Conservation (phyloP, 2,329 filamentous ascomycete genomes). For the Scedosporium dehoogii region DNA sequence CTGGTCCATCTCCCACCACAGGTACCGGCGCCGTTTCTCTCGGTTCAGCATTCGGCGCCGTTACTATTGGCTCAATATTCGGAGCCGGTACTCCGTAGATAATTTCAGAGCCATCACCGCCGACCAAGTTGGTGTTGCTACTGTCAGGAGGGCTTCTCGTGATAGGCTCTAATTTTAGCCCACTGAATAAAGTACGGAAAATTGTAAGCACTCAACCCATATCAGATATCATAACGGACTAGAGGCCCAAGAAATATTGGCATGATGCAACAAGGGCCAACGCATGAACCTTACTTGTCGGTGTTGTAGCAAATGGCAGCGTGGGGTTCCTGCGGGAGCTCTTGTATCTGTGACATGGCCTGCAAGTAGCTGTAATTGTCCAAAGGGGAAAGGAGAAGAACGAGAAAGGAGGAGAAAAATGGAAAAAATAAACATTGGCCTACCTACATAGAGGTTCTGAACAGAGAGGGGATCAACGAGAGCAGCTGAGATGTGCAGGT, state of each 20-base stretch:
- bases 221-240: background rate
- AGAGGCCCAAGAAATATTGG: background rate
- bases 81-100: background rate
- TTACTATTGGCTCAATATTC: background rate
- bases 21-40: background rate
- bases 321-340: background rate
- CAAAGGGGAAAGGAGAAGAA: background rate
- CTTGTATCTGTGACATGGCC: slow-evolving; percentile 2
- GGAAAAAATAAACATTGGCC: too few relatives aligned
- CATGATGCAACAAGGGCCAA: background rate
- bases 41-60: background rate
- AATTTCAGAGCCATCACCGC: background rate
- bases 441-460: too few relatives aligned
- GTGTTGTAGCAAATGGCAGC: background rate
- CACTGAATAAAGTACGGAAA: background rate
- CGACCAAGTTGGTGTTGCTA: background rate
- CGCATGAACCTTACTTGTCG: background rate
- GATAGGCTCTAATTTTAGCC: background rate
- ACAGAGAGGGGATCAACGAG: too few relatives aligned
- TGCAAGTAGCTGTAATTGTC: background rate
- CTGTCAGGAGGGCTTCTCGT: background rate
- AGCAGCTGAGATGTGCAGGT: too few relatives aligned
- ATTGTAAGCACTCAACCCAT: background rate
- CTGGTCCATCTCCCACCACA: background rate
- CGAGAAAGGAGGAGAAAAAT: background rate